These are phyloP conservation scores for Ogataea siamensis DNA, from an alignment of 805 yeast species.

Conservation along the genomic window DNA sequence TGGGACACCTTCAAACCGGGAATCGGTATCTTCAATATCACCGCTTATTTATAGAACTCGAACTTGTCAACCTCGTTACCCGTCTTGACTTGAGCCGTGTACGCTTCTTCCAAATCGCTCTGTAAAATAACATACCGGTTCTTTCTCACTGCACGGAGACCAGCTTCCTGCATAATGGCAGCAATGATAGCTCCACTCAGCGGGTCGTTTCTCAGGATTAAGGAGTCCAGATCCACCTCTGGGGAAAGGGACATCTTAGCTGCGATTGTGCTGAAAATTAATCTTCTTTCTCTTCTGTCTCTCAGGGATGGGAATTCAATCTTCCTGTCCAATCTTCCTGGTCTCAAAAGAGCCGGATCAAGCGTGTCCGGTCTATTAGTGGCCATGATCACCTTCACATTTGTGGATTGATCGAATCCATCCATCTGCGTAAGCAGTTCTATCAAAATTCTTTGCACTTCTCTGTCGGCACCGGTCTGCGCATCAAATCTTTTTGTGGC, in stretches of 20 bases:
- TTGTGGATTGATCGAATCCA: constrained; percentile 94
- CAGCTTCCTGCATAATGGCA: constrained; percentile 99
- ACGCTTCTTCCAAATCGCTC: constrained; percentile 96
- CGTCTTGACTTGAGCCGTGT: constrained; percentile 92
- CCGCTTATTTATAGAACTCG: constrained; percentile 82
- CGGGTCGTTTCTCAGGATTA: constrained; percentile 94
- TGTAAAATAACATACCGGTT: constrained; percentile 96
- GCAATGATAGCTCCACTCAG: constrained; percentile 97
- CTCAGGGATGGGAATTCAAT: constrained; percentile 95
- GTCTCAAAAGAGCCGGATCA: constrained; percentile 97
- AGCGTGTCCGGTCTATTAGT: constrained; percentile 99
- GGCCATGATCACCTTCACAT: constrained; percentile 98
- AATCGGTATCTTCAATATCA: constrained; percentile 47
- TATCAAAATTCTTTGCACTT: constrained; percentile 94
- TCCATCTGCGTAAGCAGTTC: constrained; percentile 98
- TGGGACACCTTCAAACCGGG: constrained; percentile 57
- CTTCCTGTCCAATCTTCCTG: constrained; percentile 97
- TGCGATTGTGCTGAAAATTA: constrained; percentile 93
- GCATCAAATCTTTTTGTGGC: constrained; percentile 99
- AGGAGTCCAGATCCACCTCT: constrained; percentile 92
- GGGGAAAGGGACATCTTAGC: constrained; percentile 98
- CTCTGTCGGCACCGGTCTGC: constrained; percentile 99
- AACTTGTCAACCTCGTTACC: constrained; percentile 95
- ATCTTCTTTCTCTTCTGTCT: constrained; percentile 96
- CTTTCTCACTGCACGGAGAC: constrained; percentile 96